These are phyloP conservation scores for Corylus heterophylla DNA, from an alignment of 306 rosid species.

Conservation along the genomic window DNA sequence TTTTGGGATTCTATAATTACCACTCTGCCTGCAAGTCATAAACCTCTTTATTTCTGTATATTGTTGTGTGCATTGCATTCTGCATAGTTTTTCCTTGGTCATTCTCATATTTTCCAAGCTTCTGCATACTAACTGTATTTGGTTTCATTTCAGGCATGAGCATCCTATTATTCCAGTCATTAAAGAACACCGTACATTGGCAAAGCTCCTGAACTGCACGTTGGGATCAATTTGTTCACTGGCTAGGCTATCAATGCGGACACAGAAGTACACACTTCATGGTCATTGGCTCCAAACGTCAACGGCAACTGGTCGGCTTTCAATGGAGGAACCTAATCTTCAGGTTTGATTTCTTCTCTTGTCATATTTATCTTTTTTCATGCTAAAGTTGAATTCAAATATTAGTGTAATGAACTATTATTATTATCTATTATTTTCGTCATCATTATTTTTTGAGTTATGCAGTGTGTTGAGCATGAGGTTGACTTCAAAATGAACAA, in stretches of 20 bases:
- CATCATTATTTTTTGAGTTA: conserved; percentile 11
- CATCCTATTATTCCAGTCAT: conserved; percentile 93
- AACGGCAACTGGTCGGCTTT: conserved; percentile 97
- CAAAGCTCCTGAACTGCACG: conserved; percentile 87
- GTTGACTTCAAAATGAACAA: conserved; percentile 69
- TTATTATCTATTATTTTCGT: background rate
- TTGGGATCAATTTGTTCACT: conserved; percentile 90
- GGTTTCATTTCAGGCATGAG: conserved; percentile 72
- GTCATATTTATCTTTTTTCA: conserved; percentile 3
- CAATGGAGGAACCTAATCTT: conserved; percentile 98
- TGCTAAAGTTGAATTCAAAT: conserved; percentile 3
- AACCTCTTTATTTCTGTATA: conserved; percentile 3
- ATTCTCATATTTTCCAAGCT: conserved; percentile 14
- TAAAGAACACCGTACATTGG: conserved; percentile 89
- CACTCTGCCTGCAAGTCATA: background rate
- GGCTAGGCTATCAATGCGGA: conserved; percentile 65
- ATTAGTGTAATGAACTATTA: conserved; percentile 19
- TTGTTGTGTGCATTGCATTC: background rate
- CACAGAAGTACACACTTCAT: conserved; percentile 83
- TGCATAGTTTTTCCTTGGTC: background rate
- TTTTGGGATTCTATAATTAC: background rate
- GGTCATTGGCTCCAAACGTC: conserved; percentile 98
- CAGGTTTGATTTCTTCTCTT: conserved; percentile 60
- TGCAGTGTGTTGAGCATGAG: conserved; percentile 89
- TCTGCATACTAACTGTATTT: conserved; percentile 3